Percentiles rank a stretch among this genome's conserved stretches.
These are phyloP conservation scores for Candida montana DNA, from an alignment of 805 yeast genomes.

Conservation along the genomic window DNA sequence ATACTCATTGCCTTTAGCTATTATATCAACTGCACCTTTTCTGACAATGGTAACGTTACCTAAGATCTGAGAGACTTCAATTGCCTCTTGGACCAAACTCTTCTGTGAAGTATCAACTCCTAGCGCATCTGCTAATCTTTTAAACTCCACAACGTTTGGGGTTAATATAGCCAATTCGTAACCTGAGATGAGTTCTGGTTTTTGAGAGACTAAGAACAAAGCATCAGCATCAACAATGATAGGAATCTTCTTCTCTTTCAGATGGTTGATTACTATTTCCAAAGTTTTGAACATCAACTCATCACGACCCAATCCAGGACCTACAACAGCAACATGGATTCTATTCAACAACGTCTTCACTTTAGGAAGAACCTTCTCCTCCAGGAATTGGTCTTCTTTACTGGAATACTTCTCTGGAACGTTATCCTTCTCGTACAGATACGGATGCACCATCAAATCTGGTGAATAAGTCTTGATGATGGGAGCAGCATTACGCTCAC, in stretches of 20 bases:
- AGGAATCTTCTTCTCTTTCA: conserved; percentile 55
- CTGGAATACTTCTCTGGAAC: conserved; percentile 13
- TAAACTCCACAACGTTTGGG: conserved; percentile 85
- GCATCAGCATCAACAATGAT: conserved; percentile 91
- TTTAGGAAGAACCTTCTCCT: conserved; percentile 47
- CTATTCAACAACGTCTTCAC: conserved; percentile 52
- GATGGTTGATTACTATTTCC: conserved; percentile 47
- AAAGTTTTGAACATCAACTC: conserved; percentile 56
- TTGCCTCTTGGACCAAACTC: conserved; percentile 23
- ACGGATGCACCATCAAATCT: conserved; percentile 94
- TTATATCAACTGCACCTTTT: conserved; percentile 67
- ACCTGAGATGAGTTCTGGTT: conserved; percentile 50
- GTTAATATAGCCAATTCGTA: conserved; percentile 66
- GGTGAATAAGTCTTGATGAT: conserved; percentile 88
- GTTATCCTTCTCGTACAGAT: conserved; percentile 45
- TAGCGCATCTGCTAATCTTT: conserved; percentile 53
- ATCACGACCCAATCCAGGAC: conserved; percentile 94
- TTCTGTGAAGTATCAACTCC: conserved; percentile 23
- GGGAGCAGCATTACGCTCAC: conserved; percentile 72
- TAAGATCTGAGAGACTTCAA: conserved; percentile 41
- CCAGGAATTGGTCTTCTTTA: conserved; percentile 27
- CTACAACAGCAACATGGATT: conserved; percentile 78
- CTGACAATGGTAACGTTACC: conserved; percentile 60
- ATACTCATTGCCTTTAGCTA: conserved; percentile 43
- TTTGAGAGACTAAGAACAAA: conserved; percentile 55